A percentile compares a stretch with the other conserved stretches of the same genome.
These are phyloP conservation scores for Clarireedia paspali DNA, from an alignment of 2,329 filamentous ascomycete species.

Conservation along the genomic window DNA sequence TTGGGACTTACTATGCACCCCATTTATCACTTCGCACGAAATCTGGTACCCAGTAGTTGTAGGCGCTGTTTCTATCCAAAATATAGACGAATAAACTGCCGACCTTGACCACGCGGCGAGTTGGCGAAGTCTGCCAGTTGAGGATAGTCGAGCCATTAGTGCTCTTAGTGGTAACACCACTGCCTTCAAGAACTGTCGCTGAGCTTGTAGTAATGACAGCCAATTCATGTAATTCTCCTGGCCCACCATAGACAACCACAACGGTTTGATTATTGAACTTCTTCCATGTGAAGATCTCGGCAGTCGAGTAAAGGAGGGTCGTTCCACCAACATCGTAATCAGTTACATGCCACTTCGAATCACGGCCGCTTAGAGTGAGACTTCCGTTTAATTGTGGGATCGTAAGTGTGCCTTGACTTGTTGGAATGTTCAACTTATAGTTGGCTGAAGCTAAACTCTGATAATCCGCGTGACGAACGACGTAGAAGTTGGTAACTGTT, in stretches of 20 bases:
- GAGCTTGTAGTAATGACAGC: slow-evolving; percentile 35
- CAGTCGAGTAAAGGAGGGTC: slow-evolving; percentile 58
- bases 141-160: slow-evolving; percentile 38
- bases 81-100: slow-evolving; percentile 28
- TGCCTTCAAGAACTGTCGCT: slow-evolving; percentile 28
- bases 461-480: slow-evolving; percentile 60
- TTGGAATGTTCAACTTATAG: slow-evolving; percentile 58
- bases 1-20: slow-evolving; percentile 26
- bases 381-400: slow-evolving; percentile 51
- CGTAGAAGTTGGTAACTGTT: slow-evolving; percentile 51
- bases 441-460: slow-evolving; percentile 46
- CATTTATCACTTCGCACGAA: slow-evolving; percentile 34
- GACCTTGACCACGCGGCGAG: slow-evolving; percentile 44
- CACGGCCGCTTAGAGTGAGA: slow-evolving; percentile 52
- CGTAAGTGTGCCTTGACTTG: slow-evolving; percentile 46
- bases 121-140: slow-evolving; percentile 48
- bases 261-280: slow-evolving; percentile 50
- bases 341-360: slow-evolving; percentile 60
- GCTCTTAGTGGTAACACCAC: slow-evolving; percentile 27
- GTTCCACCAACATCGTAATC: slow-evolving; percentile 57
- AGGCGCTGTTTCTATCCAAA: slow-evolving; percentile 55
- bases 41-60: slow-evolving; percentile 61
- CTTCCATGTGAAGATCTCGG: slow-evolving; percentile 65
- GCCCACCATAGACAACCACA: slow-evolving; percentile 56
- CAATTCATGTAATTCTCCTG: slow-evolving; percentile 56